These are phyloP conservation scores for Geotrichum cucujoidarum DNA, from an alignment of 1,139 yeast genomes.

Conservation along the genomic window DNA sequence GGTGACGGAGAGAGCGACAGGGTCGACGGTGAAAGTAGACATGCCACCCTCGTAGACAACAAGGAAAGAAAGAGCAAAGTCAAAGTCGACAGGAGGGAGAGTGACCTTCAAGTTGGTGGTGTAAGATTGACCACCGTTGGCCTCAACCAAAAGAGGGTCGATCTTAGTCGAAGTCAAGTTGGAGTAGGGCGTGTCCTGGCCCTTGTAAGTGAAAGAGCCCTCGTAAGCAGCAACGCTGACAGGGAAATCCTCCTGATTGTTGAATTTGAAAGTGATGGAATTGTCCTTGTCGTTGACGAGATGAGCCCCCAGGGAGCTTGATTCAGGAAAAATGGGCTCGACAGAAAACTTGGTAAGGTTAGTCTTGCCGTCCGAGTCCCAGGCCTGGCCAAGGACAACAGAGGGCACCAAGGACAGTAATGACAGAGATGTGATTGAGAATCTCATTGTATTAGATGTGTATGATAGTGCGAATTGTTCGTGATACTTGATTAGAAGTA, in stretches of 20 bases:
- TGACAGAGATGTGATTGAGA: conserved; percentile 10
- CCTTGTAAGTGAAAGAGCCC: conserved; percentile 59
- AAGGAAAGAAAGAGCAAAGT: conserved; percentile 57
- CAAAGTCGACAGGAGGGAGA: conserved; percentile 54
- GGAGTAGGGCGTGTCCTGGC: conserved; percentile 38
- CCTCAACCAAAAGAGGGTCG: conserved; percentile 52
- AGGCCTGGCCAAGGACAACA: conserved; percentile 6
- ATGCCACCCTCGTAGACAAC: conserved; percentile 47
- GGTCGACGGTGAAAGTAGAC: conserved; percentile 53
- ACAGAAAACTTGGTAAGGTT: conserved; percentile 9
- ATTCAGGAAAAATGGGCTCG: conserved; percentile 16
- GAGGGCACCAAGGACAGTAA: conserved; percentile 6
- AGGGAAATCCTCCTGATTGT: conserved; percentile 53
- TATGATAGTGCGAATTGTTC: too few species aligned
- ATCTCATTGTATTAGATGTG: conserved; percentile 10
- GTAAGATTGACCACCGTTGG: conserved; percentile 44
- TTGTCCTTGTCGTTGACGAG: conserved; percentile 49
- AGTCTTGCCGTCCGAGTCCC: conserved; percentile 1
- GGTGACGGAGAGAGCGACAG: conserved; percentile 53
- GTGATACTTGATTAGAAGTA: too few species aligned
- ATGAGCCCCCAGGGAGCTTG: conserved; percentile 21
- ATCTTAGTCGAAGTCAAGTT: conserved; percentile 28
- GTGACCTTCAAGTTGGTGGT: conserved; percentile 39
- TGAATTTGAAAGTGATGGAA: conserved; percentile 50
- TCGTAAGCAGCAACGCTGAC: conserved; percentile 66